Evolutionary conservation across 2,329 filamentous ascomycete species (phyloP).

Genomic region (Neonectria hederae): DNA sequence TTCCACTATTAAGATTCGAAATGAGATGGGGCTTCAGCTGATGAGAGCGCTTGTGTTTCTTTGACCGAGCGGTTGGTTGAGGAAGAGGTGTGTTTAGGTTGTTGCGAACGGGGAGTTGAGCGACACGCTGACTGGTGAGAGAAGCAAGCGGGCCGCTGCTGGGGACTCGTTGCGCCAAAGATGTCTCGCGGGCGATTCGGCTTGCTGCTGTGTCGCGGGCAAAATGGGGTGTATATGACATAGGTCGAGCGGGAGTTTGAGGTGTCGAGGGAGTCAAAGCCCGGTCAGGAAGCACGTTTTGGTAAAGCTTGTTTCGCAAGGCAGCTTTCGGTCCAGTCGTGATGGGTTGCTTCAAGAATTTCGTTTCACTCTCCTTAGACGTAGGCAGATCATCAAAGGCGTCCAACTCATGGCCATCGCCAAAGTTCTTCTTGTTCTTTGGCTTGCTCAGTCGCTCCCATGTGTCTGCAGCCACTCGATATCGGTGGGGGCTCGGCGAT

Average conservation of each 20-base stretch:
- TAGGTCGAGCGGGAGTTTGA: slow-evolving; percentile 64
- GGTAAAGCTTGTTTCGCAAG: slow-evolving; percentile 65
- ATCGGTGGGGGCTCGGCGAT: slow-evolving; percentile 67
- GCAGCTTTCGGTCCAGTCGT: slow-evolving; percentile 73
- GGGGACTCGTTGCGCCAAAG: slow-evolving; percentile 67
- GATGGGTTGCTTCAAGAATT: slow-evolving; percentile 82
- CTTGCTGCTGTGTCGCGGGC: slow-evolving; percentile 73
- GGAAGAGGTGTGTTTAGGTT: slow-evolving; percentile 56
- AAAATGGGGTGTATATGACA: slow-evolving; percentile 61
- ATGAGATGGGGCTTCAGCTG: slow-evolving; percentile 88
- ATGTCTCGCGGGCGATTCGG: slow-evolving; percentile 70
- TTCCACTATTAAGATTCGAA: slow-evolving; percentile 78
- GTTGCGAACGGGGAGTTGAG: slow-evolving; percentile 61
- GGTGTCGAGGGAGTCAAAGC: slow-evolving; percentile 62
- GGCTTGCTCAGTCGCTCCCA: slow-evolving; percentile 80
- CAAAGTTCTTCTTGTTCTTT: slow-evolving; percentile 68
- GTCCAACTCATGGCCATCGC: slow-evolving; percentile 91
- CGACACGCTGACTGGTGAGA: slow-evolving; percentile 63
- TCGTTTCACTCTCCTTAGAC: slow-evolving; percentile 81
- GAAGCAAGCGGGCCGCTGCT: slow-evolving; percentile 63
- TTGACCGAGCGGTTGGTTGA: slow-evolving; percentile 58
- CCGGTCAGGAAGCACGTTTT: slow-evolving; percentile 64
- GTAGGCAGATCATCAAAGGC: slow-evolving; percentile 95
- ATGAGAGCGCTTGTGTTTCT: slow-evolving; percentile 67
- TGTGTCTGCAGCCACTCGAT: slow-evolving; percentile 56